Percentiles rank a stretch among this genome's conserved stretches.
phyloP scores from a whole-genome alignment of 2,329 filamentous ascomycete genomes.

The Nemania abortiva region DNA sequence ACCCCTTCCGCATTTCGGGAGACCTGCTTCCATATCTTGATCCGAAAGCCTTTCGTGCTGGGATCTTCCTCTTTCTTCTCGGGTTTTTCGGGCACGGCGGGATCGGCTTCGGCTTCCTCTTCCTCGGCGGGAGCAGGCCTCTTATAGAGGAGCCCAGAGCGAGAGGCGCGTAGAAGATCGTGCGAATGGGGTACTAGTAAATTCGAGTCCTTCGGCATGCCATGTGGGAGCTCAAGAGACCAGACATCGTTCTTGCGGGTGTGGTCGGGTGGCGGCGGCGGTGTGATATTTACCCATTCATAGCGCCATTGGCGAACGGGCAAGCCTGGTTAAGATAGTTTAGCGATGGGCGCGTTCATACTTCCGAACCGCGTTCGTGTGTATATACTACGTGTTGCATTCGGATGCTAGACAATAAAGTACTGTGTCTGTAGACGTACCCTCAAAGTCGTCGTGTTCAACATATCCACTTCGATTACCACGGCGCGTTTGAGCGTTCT shows the following conservation, averaged over 20 bases:
- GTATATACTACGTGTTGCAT: background rate
- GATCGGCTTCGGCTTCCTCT: slow-evolving; percentile 67
- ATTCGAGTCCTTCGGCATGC: slow-evolving; percentile 87
- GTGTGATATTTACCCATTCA: slow-evolving; percentile 75
- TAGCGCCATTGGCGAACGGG: slow-evolving; percentile 92
- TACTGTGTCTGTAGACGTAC: slow-evolving; percentile 52
- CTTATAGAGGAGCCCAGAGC: slow-evolving; percentile 82
- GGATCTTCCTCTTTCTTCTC: slow-evolving; percentile 75
- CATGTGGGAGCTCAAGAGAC: slow-evolving; percentile 78
- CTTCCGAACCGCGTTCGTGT: background rate
- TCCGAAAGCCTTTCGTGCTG: slow-evolving; percentile 63
- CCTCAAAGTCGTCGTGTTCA: slow-evolving; percentile 73
- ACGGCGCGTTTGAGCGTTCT: slow-evolving; percentile 63
- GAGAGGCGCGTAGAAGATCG: slow-evolving; percentile 82
- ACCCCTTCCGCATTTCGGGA: slow-evolving; percentile 68
- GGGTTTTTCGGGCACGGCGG: slow-evolving; percentile 60
- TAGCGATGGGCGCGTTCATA: background rate
- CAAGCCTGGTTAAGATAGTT: slow-evolving; percentile 66
- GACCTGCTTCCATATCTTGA: slow-evolving; percentile 72
- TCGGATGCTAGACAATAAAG: background rate
- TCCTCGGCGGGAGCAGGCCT: slow-evolving; percentile 72
- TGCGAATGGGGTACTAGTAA: slow-evolving; percentile 83
- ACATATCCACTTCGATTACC: slow-evolving; percentile 67
- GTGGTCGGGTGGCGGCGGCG: slow-evolving; percentile 73
- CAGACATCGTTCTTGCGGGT: slow-evolving; percentile 74